These are phyloP conservation scores for Harringtonia aguacate DNA, from an alignment of 2,329 filamentous ascomycete genomes.

Conservation along the genomic window DNA sequence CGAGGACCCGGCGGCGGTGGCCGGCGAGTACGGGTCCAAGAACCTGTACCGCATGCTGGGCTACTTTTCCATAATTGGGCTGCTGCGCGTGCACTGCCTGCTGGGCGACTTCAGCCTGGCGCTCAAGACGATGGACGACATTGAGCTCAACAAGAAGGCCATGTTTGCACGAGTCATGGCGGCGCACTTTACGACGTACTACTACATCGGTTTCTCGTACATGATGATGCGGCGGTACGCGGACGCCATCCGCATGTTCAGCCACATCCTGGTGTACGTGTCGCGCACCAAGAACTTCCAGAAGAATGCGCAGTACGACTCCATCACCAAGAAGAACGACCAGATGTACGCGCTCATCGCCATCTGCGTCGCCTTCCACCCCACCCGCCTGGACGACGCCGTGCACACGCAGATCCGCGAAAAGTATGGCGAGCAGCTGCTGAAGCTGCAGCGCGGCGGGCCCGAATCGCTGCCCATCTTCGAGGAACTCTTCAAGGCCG, in stretches of 20 bases:
- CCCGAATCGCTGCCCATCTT: constrained; percentile 93
- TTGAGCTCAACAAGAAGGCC: constrained; percentile 99
- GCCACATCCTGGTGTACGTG: constrained; percentile 98
- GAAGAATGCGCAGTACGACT: constrained; percentile 97
- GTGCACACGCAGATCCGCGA: constrained; percentile 96
- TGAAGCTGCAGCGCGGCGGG: constrained; percentile 90
- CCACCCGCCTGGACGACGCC: constrained; percentile 93
- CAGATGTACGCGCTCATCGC: constrained; percentile 99
- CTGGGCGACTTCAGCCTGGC: constrained; percentile 96
- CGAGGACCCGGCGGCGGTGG: constrained; percentile 78
- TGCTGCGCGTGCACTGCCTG: constrained; percentile 90
- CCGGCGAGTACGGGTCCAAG: constrained; percentile 89
- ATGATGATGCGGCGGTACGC: constrained; percentile 99
- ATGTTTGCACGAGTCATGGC: constrained; percentile 99
- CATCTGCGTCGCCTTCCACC: constrained; percentile 97
- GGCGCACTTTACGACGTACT: constrained; percentile 98
- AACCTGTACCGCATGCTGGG: constrained; percentile 96
- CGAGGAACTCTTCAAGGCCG: constrained; percentile 92
- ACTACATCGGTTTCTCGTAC: constrained; percentile 99
- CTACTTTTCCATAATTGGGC: constrained; percentile 98
- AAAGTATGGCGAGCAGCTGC: constrained; percentile 98
- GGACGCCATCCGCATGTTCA: constrained; percentile 99
- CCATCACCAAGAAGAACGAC: constrained; percentile 99
- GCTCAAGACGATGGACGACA: constrained; percentile 97
- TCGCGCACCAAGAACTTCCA: constrained; percentile 99